Base-by-base conservation (phyloP, 1,139 yeast genomes). In the Geotrichum siamense region DNA sequence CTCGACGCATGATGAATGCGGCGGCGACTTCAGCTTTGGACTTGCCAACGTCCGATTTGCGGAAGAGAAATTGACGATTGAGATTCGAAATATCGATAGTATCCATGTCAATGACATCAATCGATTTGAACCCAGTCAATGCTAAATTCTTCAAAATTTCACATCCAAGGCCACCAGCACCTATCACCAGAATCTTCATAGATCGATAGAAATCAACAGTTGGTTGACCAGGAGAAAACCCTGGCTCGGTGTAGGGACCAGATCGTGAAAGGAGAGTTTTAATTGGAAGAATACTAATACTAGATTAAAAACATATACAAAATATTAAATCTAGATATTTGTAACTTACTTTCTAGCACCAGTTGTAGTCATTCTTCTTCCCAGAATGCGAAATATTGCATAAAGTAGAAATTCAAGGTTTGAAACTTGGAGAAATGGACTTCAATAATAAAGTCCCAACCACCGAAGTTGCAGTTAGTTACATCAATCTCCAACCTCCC, bases 151-250 rank as follows among this genome's bases (percentile, higher is more conserved):
- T 89, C 42, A 91, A 66, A 29, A 91, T 79, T 63, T 91, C 97
- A 66, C 97, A 91, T 0, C 98, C 98, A 9, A 91, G 68, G 0
- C 98, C 98, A 1, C 97, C 97, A 1, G 97, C 96, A 0, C 98
- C 97, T 32, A 89, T 51, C 72, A 69, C 51, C 64, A 69, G 55
- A 8, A 69, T 57, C 49, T 61, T 66, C 39, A 67, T 50, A 1
- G 44, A 44, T 2, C 53, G 53, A 4, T 67, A 52, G n/a, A 58
- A 48, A 20, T 58, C 58, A 5, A 51, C 49, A 0, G 57, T 64
- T 5, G 53, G 57, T 1, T 51, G 48, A 1, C 68, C 68, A 0
- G 70, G 67, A 6, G 52, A 55, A 39, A 58, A 67, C 23, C 60
- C 69, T 15, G 59, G 67, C 21, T 59, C 65, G 3, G 62, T 55